Conservation (phyloP, 1,284 basidiomycete genomes). For the Cyathus pygmaeus region DNA sequence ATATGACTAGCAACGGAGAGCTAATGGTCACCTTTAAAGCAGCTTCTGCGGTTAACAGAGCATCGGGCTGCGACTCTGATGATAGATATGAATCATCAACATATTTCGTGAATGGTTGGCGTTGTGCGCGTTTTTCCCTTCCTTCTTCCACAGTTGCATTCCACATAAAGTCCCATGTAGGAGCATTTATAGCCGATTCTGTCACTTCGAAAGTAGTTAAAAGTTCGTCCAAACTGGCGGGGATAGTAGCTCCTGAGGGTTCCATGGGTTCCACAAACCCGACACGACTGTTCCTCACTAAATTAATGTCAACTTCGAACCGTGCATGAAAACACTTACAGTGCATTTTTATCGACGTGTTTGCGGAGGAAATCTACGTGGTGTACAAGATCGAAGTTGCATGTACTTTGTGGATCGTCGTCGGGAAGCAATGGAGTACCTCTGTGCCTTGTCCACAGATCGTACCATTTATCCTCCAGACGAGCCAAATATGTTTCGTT, state of each 20-base stretch:
- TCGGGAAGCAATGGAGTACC: conserved; percentile 78
- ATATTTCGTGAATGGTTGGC: conserved; percentile 64
- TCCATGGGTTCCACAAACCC: conserved; percentile 61
- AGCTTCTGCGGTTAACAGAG: conserved; percentile 66
- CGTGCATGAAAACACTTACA: conserved; percentile 68
- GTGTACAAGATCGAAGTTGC: conserved; percentile 78
- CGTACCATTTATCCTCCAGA: conserved; percentile 84
- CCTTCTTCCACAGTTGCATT: conserved; percentile 74
- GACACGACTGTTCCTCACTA: conserved; percentile 55
- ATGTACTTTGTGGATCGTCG: conserved; percentile 70
- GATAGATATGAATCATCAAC: conserved; percentile 44
- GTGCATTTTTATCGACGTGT: conserved; percentile 84
- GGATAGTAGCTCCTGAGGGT: conserved; percentile 50
- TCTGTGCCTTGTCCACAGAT: conserved; percentile 78
- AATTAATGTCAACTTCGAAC: no score
- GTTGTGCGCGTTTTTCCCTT: conserved; percentile 75
- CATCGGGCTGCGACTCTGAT: conserved; percentile 40
- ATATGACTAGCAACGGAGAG: background rate
- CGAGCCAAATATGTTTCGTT: conserved; percentile 81
- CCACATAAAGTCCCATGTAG: conserved; percentile 81
- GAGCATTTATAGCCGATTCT: conserved; percentile 52
- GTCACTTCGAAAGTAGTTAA: conserved; percentile 57
- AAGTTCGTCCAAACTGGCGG: conserved; percentile 59
- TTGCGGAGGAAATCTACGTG: conserved; percentile 85
- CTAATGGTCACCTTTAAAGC: conserved; percentile 68